Conservation (phyloP, 1,284 basidiomycete species). For the Ceratobasidium sp. region DNA sequence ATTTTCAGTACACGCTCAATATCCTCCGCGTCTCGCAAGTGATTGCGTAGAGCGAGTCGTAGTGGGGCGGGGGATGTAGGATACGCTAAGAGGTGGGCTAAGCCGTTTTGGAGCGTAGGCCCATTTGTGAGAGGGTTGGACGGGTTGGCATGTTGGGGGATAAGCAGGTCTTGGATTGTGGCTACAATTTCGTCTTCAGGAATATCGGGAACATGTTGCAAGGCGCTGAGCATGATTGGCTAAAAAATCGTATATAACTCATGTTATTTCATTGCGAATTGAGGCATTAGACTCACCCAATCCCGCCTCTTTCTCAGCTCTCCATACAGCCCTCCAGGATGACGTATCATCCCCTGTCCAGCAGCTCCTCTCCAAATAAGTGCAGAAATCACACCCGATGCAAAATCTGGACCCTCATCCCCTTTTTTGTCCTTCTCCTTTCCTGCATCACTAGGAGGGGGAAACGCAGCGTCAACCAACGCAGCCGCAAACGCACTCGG, state of each 20-base stretch:
- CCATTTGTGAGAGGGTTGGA: slow-evolving; percentile 3
- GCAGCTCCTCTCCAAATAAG: slow-evolving; percentile 36
- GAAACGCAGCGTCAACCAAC: slow-evolving; percentile 28
- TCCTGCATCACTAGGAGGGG: background rate
- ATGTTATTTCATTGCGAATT: too few relatives aligned
- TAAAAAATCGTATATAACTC: background rate
- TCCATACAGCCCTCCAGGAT: slow-evolving; percentile 34
- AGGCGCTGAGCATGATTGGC: slow-evolving; percentile 32
- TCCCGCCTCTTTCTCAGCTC: slow-evolving; percentile 28
- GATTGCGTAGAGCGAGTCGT: slow-evolving; percentile 26
- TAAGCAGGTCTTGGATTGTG: slow-evolving; percentile 29
- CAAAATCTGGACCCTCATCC: slow-evolving; percentile 17
- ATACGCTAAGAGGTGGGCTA: slow-evolving; percentile 38
- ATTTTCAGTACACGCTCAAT: slow-evolving; percentile 34
- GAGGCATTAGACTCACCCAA: slow-evolving; percentile 6
- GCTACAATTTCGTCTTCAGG: slow-evolving; percentile 42
- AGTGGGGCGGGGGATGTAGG: slow-evolving; percentile 29
- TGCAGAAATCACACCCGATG: slow-evolving; percentile 28
- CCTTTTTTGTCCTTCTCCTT: slow-evolving; percentile 2
- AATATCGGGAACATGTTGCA: slow-evolving; percentile 39
- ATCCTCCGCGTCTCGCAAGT: slow-evolving; percentile 29
- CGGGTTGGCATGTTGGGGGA: background rate
- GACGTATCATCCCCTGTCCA: slow-evolving; percentile 24
- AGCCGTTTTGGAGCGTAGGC: slow-evolving; percentile 18
- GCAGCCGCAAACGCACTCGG: slow-evolving; percentile 37